Percentiles rank a stretch among this genome's conserved stretches.
phyloP scores from a whole-genome alignment of 2,329 filamentous ascomycete species.

The Penicillium vulpinum region DNA sequence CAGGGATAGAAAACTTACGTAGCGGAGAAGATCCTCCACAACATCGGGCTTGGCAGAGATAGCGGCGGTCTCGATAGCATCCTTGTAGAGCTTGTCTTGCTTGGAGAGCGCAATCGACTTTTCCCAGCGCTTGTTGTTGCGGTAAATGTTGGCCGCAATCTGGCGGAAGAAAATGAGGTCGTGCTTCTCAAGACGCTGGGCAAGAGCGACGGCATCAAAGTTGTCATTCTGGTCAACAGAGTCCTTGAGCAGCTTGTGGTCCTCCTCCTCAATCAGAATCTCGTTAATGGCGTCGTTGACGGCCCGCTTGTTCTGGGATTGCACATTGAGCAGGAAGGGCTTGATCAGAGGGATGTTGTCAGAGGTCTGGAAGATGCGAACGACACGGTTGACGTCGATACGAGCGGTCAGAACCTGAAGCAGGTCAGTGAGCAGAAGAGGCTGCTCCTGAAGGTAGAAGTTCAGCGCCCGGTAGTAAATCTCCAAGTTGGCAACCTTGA shows the following conservation, averaged over 20 bases:
- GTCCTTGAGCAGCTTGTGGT: conserved; percentile 97
- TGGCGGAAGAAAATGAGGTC: conserved; percentile 99
- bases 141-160: conserved; percentile 96
- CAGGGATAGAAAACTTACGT: conserved; percentile 67
- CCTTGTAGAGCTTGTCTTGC: conserved; percentile 99
- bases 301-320: conserved; percentile 94
- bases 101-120: conserved; percentile 97
- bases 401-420: conserved; percentile 87
- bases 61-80: conserved; percentile 95
- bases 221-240: conserved; percentile 99
- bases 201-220: conserved; percentile 92
- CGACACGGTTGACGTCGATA: conserved; percentile 98
- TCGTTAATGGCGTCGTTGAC: conserved; percentile 99
- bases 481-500: conserved; percentile 97
- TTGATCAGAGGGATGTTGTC: conserved; percentile 98
- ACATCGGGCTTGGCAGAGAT: conserved; percentile 88
- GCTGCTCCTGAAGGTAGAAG: conserved; percentile 97
- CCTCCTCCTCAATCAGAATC: conserved; percentile 95
- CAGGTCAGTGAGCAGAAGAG: conserved; percentile 90
- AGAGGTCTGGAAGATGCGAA: conserved; percentile 97
- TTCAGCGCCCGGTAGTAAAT: conserved; percentile 98
- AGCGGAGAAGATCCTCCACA: conserved; percentile 92
- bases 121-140: conserved; percentile 99
- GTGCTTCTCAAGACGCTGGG: conserved; percentile 90
- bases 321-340: conserved; percentile 95